Evolutionary conservation across 2,329 filamentous ascomycete species (phyloP), one percentile per base, ranked within the genome.

Genomic region (Corynespora cassiicola): DNA sequence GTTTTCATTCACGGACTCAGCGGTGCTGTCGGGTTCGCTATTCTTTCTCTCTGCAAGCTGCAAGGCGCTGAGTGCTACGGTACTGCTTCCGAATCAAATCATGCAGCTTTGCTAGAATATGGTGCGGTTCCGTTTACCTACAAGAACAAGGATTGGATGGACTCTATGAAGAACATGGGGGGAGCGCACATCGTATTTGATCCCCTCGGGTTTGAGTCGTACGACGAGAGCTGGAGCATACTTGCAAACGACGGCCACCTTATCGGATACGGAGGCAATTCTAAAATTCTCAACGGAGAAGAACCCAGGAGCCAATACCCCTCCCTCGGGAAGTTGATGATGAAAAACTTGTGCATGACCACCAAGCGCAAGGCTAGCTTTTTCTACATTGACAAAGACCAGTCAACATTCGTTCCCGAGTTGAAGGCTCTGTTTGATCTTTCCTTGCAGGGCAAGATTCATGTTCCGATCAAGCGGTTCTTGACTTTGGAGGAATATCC

Each of bases 1-100:
- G 74, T 78, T 28, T 79, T 79, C 49, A 56, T 79, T 12, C 76
- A 79, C 53, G 74, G 75, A 22, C 57, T 77, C 16, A 77, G 74
- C 44, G 76, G 76, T 19, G 74, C 75, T 6, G 75, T 78, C 2
- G 75, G 76, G 12, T 71, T 64, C 36, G 75, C 69, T 0, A 25
- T 71, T 15, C 67, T 74, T 60, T 63, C 56, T 2, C 59, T 78
- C 3, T 71, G 70, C 46, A 65, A 68, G 32, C 54, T 72, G 4
- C 58, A 67, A 29, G 76, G 76, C 15, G 76, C 75, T 15, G 61
- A 65, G 12, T 69, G 78, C 11, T 78, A 77, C 54, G 76, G 76
- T 20, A 79, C 76, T 0, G 75, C 76, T 1, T 73, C 71, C 1
- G 56, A 58, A 44, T 63, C 71, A 9, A 78, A 78, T 45, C 76